Base-by-base conservation (phyloP, 805 yeast genomes). In the Yarrowia keelungensis region DNA sequence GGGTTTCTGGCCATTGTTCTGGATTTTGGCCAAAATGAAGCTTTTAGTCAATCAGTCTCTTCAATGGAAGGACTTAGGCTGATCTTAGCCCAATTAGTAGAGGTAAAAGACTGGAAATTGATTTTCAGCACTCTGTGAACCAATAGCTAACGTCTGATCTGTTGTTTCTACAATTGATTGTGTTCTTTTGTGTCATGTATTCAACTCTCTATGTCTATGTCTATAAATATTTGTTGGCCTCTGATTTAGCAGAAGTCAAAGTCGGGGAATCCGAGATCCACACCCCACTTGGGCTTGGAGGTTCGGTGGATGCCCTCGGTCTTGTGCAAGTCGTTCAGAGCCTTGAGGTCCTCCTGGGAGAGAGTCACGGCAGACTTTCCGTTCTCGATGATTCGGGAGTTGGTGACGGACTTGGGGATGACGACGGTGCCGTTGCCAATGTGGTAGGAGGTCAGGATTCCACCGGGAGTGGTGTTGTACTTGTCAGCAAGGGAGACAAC, bases 361-460 rank as follows among this genome's bases (percentile, higher is more conserved):
- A 86, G 77, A 16, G 81, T 78, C 50, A 79, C 71, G 47, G 80
- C 78, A 59, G 77, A 72, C 70, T 79, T 77, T 54, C 80, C 74
- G 74, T 82, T 82, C 22, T 78, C 72, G 38, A 76, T 76, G 62
- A 91, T 84, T 76, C 97, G 86, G 26, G 82, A 83, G n/a, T 85
- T 80, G 64, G 89, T 90, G 14, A 87, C 81, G 0, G 97, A 88
- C 79, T 93, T 86, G 54, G 95, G 92, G 54, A 90, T 78, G 1
- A 84, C 87, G 10, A 82, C 81, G 68, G 89, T 82, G 2, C 90
- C 92, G 50, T 85, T 81, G 69, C 84, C 80, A 35, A 89, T 83
- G 73, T 88, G 87, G 78, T 89, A 90, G 22, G 90, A 88, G 54
- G 84, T 81, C n/a, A 86, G 80, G 10, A 91, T 82, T 72, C 86